These are phyloP conservation scores for Hibiscus tridactylites DNA, from an alignment of 345 rosid species.

Conservation along the genomic window DNA sequence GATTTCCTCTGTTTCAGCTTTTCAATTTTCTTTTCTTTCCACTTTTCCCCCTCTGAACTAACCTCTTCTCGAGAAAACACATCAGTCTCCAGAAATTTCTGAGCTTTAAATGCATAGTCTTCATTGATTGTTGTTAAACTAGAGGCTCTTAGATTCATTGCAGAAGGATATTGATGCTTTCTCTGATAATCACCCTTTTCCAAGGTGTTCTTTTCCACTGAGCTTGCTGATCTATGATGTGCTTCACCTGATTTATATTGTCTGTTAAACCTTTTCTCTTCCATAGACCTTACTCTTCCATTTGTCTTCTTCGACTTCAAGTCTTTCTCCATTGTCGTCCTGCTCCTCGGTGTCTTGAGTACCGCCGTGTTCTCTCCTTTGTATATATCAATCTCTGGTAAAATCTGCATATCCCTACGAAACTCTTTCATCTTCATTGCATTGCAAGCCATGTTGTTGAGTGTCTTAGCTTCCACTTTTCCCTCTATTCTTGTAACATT, in stretches of 20 bases:
- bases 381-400: slow-evolving; percentile 17
- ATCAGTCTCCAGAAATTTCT: not conserved
- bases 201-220: not conserved
- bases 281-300: slow-evolving; percentile 17
- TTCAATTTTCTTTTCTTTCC: not conserved
- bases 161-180: slow-evolving; percentile 5
- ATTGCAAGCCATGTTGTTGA: slow-evolving; percentile 36
- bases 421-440: slow-evolving; percentile 11
- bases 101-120: slow-evolving; percentile 15
- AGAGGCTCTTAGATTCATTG: slow-evolving; percentile 16
- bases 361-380: slow-evolving; percentile 23
- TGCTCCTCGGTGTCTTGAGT: slow-evolving; percentile 47
- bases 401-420: slow-evolving; percentile 21
- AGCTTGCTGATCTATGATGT: slow-evolving; percentile 13
- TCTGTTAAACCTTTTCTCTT: slow-evolving; percentile 23
- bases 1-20: slow-evolving; percentile 60
- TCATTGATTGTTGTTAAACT: slow-evolving; percentile 18
- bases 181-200: slow-evolving; percentile 11
- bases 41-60: not conserved
- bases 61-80: slow-evolving; percentile 13
- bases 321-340: slow-evolving; percentile 24
- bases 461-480: slow-evolving; percentile 27
- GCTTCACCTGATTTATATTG: slow-evolving; percentile 17
- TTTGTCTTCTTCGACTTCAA: slow-evolving; percentile 28
- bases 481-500: slow-evolving; percentile 17